Base-by-base conservation (phyloP, 1,139 yeast genomes). In the Debaryomycetaceae sp. region DNA sequence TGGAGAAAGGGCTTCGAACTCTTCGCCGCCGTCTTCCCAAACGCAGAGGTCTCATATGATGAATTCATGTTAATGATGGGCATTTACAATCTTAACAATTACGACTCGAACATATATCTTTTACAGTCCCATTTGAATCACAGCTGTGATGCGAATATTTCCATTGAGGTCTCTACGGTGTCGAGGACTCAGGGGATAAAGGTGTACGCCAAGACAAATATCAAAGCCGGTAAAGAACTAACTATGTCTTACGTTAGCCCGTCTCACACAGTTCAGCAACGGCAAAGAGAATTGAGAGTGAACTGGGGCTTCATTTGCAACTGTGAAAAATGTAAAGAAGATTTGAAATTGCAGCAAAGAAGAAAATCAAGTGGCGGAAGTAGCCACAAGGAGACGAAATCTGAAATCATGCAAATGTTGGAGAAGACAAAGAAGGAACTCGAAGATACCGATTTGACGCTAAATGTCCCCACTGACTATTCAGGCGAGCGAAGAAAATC, bases 251-350 rank as follows among this genome's bases (percentile, higher is more conserved):
- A 88, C 55, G 88, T 87, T 1, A 81, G 85, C 53, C 88, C 91
- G 2, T 62, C 70, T 7, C 83, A 80, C 55, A 79, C 81, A 4
- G 78, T 83, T 6, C 78, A 74, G 39, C 81, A 82, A 51, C 77
- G 96, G 52, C 83, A 81, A 56, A 65, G 87, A 49, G 83, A 79
- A 50, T 67, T 88, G 42, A 68, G 91, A 45, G 81, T 82, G n/a
- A 83, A 85, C 55, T 88, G 90, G 89, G 96, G 96, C 5, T 88
- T 88, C 60, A 57, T 76, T n/a, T 88, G 96, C 62, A 66, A 61
- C 24, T 88, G 96, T 60, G 53, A 62, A 7, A 78, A 85, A 49
- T 88, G 96, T 63, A 76, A 78, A 54, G 67, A 66, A 6, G 95
- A 86, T 50, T 65, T 74, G 40, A 65, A 71, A 45, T 52, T 48